These are phyloP conservation scores for Wickerhamomyces sp. DNA, from an alignment of 1,139 yeast genomes.

Conservation along the genomic window DNA sequence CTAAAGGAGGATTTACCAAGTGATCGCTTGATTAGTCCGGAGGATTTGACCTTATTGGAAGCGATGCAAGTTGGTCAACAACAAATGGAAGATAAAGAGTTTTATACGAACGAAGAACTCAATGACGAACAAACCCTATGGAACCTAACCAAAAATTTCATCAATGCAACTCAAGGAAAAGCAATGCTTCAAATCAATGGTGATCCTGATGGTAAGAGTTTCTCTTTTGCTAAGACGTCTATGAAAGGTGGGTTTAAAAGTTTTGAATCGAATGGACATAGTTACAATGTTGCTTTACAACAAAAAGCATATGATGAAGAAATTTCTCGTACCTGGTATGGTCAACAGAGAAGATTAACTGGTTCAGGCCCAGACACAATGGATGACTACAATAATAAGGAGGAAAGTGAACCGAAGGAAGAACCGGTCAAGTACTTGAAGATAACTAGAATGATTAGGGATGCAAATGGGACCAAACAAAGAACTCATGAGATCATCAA, in stretches of 20 bases:
- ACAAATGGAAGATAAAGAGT: slow-evolving; percentile 65
- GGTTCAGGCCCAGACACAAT: slow-evolving; percentile 36
- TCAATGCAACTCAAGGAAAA: slow-evolving; percentile 92
- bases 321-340: slow-evolving; percentile 84
- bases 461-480: slow-evolving; percentile 82
- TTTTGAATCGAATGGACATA: slow-evolving; percentile 53
- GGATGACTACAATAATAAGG: slow-evolving; percentile 25
- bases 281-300: slow-evolving; percentile 78
- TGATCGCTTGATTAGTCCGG: slow-evolving; percentile 86
- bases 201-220: slow-evolving; percentile 90
- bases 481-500: slow-evolving; percentile 72
- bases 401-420: slow-evolving; percentile 30
- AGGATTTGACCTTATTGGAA: slow-evolving; percentile 81
- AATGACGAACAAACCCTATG: slow-evolving; percentile 92
- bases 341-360: slow-evolving; percentile 65
- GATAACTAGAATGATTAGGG: slow-evolving; percentile 77
- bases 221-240: slow-evolving; percentile 84
- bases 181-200: slow-evolving; percentile 96
- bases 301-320: slow-evolving; percentile 93
- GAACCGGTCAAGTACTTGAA: slow-evolving; percentile 45
- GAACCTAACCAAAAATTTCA: slow-evolving; percentile 86
- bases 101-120: slow-evolving; percentile 45
- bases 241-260: slow-evolving; percentile 93
- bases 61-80: slow-evolving; percentile 94
- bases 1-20: slow-evolving; percentile 73